Base-by-base conservation (phyloP, 176 grass and related monocot genomes). In the Phoenix dactylifera region DNA sequence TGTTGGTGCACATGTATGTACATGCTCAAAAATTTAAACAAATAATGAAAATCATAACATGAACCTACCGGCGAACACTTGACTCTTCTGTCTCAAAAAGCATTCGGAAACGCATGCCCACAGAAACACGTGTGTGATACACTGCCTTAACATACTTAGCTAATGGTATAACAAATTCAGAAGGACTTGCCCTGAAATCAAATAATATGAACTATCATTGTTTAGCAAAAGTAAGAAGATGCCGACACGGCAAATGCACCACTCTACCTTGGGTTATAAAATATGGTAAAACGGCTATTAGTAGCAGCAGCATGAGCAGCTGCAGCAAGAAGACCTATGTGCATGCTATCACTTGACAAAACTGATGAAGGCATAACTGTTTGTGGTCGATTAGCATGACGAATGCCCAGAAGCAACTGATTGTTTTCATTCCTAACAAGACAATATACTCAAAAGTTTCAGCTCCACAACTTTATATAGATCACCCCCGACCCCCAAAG, bases 41-140 rank as follows among this genome's bases (percentile, higher is more conserved):
- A 44, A 44, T 44, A 1, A 44, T 44, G 2, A 44, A 44, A 44
- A 44, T 12, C 12, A 44, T 44, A 44, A 44, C 10, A 12, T 44
- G 10, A 14, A 44, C 35, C 35, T 79, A 91, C 92, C 92, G 77
- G 54, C 92, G 71, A 75, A 97, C 87, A 62, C 92, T 97, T 4
- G 92, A 97, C 19, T 97, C 92, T 64, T 97, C 92, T 18, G 92
- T 97, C 84, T 97, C 92, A 72, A 97, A 97, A 77, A 97, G 92
- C 92, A 97, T 97, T 69, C 92, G 73, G 69, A 97, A 97, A 57
- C 92, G 92, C 83, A 97, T 91, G 22, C 92, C 92, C 51, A 97
- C 87, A 24, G 92, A 97, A 68, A 97, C 84, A 57, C 92, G 92
- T 14, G 92, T 97, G 71, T 97, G 92, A 74, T 97, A 97, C 48